Evolutionary conservation across 768 basidiomycete genomes (phyloP).

Genomic region (Rossbeevera mucosa): DNA sequence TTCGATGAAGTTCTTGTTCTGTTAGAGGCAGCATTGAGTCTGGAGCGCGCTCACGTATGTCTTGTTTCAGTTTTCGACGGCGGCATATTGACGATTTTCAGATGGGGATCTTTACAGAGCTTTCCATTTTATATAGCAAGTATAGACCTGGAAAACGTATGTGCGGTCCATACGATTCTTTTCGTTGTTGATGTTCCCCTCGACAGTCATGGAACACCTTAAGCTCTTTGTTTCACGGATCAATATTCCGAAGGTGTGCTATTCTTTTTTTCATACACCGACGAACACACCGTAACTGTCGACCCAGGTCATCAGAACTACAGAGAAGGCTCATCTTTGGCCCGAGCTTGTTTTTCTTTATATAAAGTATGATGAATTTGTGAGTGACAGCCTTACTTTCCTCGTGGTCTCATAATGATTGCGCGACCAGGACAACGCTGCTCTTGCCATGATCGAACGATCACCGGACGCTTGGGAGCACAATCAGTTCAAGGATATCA

Average conservation of each 20-base stretch:
- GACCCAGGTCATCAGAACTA: constrained; percentile 80
- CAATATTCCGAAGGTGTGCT: constrained; percentile 87
- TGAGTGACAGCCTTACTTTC: constrained; percentile 30
- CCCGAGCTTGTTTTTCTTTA: constrained; percentile 97
- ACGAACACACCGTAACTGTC: not conserved
- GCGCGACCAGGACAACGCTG: constrained; percentile 78
- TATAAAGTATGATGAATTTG: constrained; percentile 96
- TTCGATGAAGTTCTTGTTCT: constrained; percentile 92
- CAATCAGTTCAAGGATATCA: constrained; percentile 98
- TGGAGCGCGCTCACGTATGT: constrained; percentile 89
- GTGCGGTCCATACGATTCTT: constrained; percentile 25
- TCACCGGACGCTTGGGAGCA: constrained; percentile 99
- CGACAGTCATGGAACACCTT: constrained; percentile 93
- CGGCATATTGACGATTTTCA: constrained; percentile 24
- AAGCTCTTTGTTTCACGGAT: constrained; percentile 93
- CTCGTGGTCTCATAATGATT: constrained; percentile 1
- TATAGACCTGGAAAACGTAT: constrained; percentile 88
- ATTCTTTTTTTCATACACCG: not conserved
- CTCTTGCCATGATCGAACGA: constrained; percentile 97
- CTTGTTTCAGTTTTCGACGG: not conserved
- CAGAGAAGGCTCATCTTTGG: constrained; percentile 97
- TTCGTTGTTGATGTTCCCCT: constrained; percentile 6
- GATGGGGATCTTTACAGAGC: constrained; percentile 98
- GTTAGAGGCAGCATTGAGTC: constrained; percentile 90
- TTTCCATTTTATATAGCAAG: constrained; percentile 89